Evolutionary conservation across 441 rosid species (phyloP).

Genomic region (Croton setiger): DNA sequence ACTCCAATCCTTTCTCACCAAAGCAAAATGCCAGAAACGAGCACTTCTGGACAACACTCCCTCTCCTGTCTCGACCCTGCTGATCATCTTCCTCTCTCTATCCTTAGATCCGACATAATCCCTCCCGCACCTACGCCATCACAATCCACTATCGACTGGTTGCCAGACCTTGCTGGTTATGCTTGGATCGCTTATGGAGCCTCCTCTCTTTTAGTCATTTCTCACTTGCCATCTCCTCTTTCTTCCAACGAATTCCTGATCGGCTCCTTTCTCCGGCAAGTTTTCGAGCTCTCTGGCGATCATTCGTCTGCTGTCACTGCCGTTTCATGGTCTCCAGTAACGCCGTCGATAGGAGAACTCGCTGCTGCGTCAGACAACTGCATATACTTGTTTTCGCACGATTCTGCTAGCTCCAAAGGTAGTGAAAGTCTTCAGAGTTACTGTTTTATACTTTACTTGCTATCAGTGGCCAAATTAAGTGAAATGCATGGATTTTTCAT

Average conservation of each 20-base stretch:
- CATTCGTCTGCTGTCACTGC: conserved; percentile 46
- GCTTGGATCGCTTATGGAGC: conserved; percentile 97
- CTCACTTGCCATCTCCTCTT: conserved; percentile 89
- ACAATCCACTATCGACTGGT: conserved; percentile 71
- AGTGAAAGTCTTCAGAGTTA: neutral
- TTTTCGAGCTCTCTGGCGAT: conserved; percentile 57
- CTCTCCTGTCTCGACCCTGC: conserved; percentile 38
- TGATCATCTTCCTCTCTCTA: conserved; percentile 55
- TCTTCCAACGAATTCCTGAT: conserved; percentile 49
- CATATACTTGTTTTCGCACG: conserved; percentile 48
- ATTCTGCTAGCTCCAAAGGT: conserved; percentile 44
- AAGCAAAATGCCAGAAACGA: conserved; percentile 37
- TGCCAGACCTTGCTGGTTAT: conserved; percentile 80
- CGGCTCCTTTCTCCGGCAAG: conserved; percentile 79
- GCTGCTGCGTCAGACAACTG: conserved; percentile 69
- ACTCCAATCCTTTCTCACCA: neutral
- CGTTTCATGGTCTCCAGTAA: conserved; percentile 77
- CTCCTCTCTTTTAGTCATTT: conserved; percentile 79
- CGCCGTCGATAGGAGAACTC: conserved; percentile 75
- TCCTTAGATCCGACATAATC: conserved; percentile 57
- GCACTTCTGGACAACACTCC: conserved; percentile 23
- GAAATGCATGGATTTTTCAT: neutral
- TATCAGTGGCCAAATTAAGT: neutral
- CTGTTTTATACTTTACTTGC: neutral
- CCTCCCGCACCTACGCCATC: conserved; percentile 77